Evolutionary conservation across 2,329 filamentous ascomycete genomes (phyloP), one percentile per base, ranked within the genome.

Genomic region (Neofusicoccum sp.): DNA sequence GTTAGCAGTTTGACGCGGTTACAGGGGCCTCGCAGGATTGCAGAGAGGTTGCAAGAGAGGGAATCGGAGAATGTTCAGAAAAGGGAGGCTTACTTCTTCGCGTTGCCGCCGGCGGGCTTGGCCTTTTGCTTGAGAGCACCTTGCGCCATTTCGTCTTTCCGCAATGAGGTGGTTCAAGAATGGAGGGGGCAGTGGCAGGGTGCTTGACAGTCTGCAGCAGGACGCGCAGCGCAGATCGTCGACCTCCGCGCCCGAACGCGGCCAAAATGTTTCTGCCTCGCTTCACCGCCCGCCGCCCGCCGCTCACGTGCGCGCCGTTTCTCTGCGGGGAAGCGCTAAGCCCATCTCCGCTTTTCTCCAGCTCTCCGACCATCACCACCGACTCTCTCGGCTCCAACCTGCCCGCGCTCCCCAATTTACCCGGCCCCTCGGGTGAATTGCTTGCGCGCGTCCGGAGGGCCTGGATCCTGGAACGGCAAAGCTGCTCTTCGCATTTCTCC

Each of bases 91-190:
- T 14, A 53, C 60, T 53, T 59, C 30, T 57, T 51, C 20, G 51
- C 44, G 4, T 43, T 45, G n/a, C 38, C 53, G 38, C 26, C 54
- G 44, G 40, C 45, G 44, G 36, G 54, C 53, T 56, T 51, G 69
- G 79, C 79, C 79, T 71, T 65, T 70, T 68, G 66, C 67, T 82
- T 82, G 59, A 82, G 67, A 36, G 71, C 68, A 62, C 79, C 79
- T 75, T 82, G 79, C 20, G 78, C 78, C 79, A 81, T 82, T 63
- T 49, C 26, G 26, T 8, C 6, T 54, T n/a, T 16, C 20, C 20
- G 20, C 20, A 20, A 20, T 20, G 20, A 20, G 20, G 20, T 20
- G 20, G 20, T 20, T 1, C 20, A 20, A 20, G 20, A 20, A 20
- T 1, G 20, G 20, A 20, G 20, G 20, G 20, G 20, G 20, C 20